Percentiles rank a stretch among this genome's conserved stretches.
phyloP scores from a whole-genome alignment of 257 asterid genomes.

The Nicotiana knightiana region DNA sequence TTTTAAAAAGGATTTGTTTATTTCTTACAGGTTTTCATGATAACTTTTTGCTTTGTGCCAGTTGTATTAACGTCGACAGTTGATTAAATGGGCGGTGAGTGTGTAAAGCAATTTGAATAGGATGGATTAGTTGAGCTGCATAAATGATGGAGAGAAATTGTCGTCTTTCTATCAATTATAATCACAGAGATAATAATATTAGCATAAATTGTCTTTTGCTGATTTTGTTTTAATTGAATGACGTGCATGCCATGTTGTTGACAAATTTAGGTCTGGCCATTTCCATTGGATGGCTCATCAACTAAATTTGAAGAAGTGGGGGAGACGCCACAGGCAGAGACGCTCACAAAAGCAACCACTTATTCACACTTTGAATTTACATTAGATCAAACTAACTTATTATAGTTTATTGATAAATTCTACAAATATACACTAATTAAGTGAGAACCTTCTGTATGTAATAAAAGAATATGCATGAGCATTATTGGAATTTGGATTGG shows the following conservation, averaged over 20 bases:
- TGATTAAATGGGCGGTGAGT: neutral
- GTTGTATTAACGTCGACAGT: neutral
- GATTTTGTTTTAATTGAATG: neutral
- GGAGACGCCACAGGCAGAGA: too few species aligned
- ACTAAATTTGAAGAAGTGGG: too few species aligned
- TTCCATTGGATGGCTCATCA: neutral
- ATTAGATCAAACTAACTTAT: too few species aligned
- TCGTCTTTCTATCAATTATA: neutral
- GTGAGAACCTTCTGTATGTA: too few species aligned
- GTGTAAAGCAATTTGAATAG: neutral
- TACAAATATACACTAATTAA: too few species aligned
- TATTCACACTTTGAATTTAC: too few species aligned
- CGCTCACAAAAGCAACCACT: too few species aligned
- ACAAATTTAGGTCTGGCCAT: neutral
- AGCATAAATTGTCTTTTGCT: neutral
- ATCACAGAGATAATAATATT: neutral
- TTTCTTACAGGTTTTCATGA: neutral
- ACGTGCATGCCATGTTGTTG: conserved; percentile 4
- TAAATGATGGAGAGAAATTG: neutral
- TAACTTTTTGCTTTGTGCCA: neutral
- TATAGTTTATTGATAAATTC: too few species aligned
- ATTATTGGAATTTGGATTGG: too few species aligned
- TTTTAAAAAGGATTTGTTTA: neutral
- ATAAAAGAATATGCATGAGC: too few species aligned
- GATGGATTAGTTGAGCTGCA: neutral